Percentiles rank a stretch among this genome's conserved stretches.
Evolutionary conservation across 2,329 filamentous ascomycete genomes (phyloP).

Genomic region (Xylariaceae sp.): DNA sequence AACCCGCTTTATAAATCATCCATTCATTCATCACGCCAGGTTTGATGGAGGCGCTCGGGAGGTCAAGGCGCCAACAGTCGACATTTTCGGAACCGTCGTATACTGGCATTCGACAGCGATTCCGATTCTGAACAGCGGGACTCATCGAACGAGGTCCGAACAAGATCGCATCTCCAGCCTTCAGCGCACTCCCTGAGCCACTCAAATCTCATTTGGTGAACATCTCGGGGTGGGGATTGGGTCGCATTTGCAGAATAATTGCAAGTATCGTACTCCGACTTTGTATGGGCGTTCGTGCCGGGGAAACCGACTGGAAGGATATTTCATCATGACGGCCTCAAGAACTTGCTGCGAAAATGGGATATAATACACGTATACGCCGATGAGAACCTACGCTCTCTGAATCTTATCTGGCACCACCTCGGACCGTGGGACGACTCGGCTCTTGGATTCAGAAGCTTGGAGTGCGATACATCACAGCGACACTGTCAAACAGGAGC

Average conservation of each 20-base stretch:
- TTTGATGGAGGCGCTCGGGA: slow-evolving; percentile 18
- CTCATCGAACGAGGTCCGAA: slow-evolving; percentile 49
- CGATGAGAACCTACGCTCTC: slow-evolving; percentile 57
- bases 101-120: slow-evolving; percentile 71
- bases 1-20: background rate
- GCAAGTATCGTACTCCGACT: slow-evolving; percentile 59
- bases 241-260: slow-evolving; percentile 64
- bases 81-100: slow-evolving; percentile 77
- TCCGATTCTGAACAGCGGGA: too few relatives aligned
- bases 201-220: slow-evolving; percentile 46
- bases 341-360: slow-evolving; percentile 53
- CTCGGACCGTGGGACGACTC: slow-evolving; percentile 67
- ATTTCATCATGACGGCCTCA: slow-evolving; percentile 62
- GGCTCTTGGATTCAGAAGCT: slow-evolving; percentile 53
- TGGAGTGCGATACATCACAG: slow-evolving; percentile 50
- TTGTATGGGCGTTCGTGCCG: slow-evolving; percentile 53
- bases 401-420: slow-evolving; percentile 68
- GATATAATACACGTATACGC: slow-evolving; percentile 56
- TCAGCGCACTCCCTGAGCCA: slow-evolving; percentile 41
- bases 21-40: slow-evolving; percentile 2
- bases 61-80: slow-evolving; percentile 63
- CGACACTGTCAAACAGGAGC: slow-evolving; percentile 75
- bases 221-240: slow-evolving; percentile 58
- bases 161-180: slow-evolving; percentile 45
- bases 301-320: slow-evolving; percentile 55